Evolutionary conservation across 805 yeast species (phyloP), one percentile per base, ranked within the genome.

Genomic region (Pichia gijzeniarum): DNA sequence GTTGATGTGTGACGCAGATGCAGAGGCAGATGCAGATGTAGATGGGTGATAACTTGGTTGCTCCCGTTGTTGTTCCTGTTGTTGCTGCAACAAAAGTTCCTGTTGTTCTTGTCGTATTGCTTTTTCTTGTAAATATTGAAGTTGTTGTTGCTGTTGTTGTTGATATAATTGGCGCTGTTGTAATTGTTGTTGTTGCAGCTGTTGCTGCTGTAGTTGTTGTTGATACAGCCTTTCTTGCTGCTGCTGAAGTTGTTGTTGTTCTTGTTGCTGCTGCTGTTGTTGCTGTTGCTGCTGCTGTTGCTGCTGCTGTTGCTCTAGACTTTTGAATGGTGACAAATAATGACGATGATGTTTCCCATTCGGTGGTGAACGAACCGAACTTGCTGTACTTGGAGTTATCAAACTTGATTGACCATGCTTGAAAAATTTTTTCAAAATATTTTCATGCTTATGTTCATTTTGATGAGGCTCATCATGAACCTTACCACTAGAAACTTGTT

Each of bases 261-360:
- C 45, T 22, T 50, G 52, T 12, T 46, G 40, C 12, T 35, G 48
- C 37, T 36, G 32, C 32, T 41, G 47, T 36, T 33, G 41, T 9
- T 25, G 41, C 14, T 38, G 38, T 27, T 31, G 34, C 10, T 42
- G 41, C 18, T 43, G 45, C 18, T 27, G 45, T 17, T 27, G 36
- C 18, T 28, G 40, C 5, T 35, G 40, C 18, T 49, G 45, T 20
- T 48, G 48, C 3, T 45, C 30, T 17, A 43, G 44, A n/a, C 38
- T 38, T 30, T 21, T 44, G 21, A 43, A 49, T 12, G 50, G 43
- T 2, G 51, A 43, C 25, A 47, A 41, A 32, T 38, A 42, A 38
- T 35, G 41, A 30, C 50, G 51, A 30, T 44, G 45, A 21, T 45
- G 44, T n/a, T 49, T 48, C 5, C 40, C 42, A 38, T 4, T 37